Evolutionary conservation across 1,284 basidiomycete genomes (phyloP).

Genomic region (Pascua sp.): DNA sequence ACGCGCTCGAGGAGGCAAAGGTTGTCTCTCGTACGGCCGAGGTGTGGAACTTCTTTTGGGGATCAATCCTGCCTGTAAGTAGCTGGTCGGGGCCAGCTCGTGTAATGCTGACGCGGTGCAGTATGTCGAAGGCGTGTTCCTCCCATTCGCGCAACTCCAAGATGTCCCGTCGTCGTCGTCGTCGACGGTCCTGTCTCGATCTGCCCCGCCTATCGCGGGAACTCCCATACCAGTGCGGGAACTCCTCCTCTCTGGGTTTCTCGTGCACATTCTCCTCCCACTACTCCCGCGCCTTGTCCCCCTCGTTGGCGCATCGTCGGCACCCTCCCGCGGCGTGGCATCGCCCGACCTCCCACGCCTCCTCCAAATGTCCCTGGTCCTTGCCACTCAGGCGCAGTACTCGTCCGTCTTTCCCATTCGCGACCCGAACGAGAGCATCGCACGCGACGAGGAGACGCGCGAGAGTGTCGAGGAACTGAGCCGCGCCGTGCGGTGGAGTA

Average conservation of each 20-base stretch:
- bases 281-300: constrained; percentile 41
- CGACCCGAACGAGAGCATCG: constrained; percentile 12
- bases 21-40: constrained; percentile 75
- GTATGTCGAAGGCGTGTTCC: constrained; percentile 53
- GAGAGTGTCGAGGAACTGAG: constrained; percentile 35
- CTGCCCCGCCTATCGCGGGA: constrained; percentile 10
- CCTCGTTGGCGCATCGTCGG: constrained; percentile 21
- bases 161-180: constrained; percentile 25
- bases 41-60: constrained; percentile 92
- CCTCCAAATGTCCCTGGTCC: constrained; percentile 47
- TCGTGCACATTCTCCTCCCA: constrained; percentile 47
- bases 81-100: background rate
- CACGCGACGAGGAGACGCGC: constrained; percentile 35
- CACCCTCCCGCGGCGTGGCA: background rate
- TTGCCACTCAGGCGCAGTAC: constrained; percentile 46
- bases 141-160: constrained; percentile 48
- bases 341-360: constrained; percentile 36
- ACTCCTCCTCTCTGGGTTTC: constrained; percentile 46
- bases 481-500: constrained; percentile 34
- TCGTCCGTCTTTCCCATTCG: constrained; percentile 36
- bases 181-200: constrained; percentile 2
- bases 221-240: constrained; percentile 43
- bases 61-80: constrained; percentile 70
- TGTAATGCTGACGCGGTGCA: constrained; percentile 9
- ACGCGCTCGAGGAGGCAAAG: constrained; percentile 58